phyloP scores from a whole-genome alignment of 2,329 filamentous ascomycete genomes.

The Huntiella moniliformis region DNA sequence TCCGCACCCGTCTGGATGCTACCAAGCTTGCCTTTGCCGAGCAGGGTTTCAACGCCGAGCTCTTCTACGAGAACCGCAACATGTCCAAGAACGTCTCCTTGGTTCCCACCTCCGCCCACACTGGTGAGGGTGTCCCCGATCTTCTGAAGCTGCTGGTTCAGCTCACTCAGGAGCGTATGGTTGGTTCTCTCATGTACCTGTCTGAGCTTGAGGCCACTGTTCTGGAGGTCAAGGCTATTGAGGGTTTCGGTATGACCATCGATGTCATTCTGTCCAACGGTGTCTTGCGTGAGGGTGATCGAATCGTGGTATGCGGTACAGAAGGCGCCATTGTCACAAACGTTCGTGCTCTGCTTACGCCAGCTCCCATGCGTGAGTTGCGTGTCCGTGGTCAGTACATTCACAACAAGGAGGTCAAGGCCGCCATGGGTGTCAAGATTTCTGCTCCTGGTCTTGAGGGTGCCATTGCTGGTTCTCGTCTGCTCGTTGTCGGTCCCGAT shows the following conservation, averaged over 20 bases:
- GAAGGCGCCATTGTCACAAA: constrained; percentile 92
- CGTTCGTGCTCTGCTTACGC: constrained; percentile 82
- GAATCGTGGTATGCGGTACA: constrained; percentile 88
- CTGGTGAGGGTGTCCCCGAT: constrained; percentile 97
- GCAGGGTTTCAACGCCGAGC: constrained; percentile 92
- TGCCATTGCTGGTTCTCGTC: constrained; percentile 85
- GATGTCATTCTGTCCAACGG: constrained; percentile 94
- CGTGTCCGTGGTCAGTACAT: constrained; percentile 93
- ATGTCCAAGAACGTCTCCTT: constrained; percentile 91
- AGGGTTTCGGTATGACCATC: constrained; percentile 96
- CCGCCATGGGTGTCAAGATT: constrained; percentile 96
- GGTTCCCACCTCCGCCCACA: constrained; percentile 90
- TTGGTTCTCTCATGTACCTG: constrained; percentile 91
- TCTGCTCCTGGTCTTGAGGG: constrained; percentile 87
- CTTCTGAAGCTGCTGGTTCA: constrained; percentile 91
- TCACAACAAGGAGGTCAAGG: constrained; percentile 98
- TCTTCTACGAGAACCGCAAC: constrained; percentile 95
- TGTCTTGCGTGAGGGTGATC: constrained; percentile 82
- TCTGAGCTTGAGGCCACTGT: constrained; percentile 96
- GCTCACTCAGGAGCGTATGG: constrained; percentile 94
- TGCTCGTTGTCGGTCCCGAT: constrained; percentile 83
- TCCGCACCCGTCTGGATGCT: constrained; percentile 71
- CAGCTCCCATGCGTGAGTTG: constrained; percentile 79
- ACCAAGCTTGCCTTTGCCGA: constrained; percentile 90
- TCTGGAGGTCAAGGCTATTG: constrained; percentile 96